Base-by-base conservation (phyloP, 106 monocot genomes). In the Apostasia ramifera region DNA sequence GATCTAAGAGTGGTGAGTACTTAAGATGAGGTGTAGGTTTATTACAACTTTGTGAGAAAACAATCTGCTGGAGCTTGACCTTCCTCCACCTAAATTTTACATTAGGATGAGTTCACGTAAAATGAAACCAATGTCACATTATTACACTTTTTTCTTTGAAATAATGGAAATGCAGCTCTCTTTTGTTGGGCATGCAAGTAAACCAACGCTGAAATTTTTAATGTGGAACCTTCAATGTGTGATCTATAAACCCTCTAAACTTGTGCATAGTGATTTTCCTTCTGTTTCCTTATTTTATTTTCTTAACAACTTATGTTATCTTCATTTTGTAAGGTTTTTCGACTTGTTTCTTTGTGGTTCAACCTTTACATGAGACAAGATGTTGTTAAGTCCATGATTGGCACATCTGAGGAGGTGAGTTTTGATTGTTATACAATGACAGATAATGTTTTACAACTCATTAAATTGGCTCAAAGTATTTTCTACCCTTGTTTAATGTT, bases 311-410 rank as follows among this genome's bases (percentile, higher is more conserved):
- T 73, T 44, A 55, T 48, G 39, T 12, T 11, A 66, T 10, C 14
- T 4, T n/a, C 14, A 10, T 62, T 39, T 59, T 40, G n/a, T 77
- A 83, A 98, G 97, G 92, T 98, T 63, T 98, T 98, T 78, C 84
- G 92, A 71, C 80, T 98, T 71, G 83, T 98, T 66, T 98, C 92
- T 11, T 74, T 98, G 59, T 98, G 97, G 97, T 98, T 98, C 71
- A 90, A 77, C 63, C 83, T 87, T 73, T 90, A 81, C 70, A 81
- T 87, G 58, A 87, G 81, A 64, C 75, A 85, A 74, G 74, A 54
- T 78, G 92, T 93, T 44, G 76, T 92, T 43, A 66, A 82, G 74
- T 77, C 81, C 52, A 93, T 98, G 97, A 51, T 77, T 40, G 77
- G 63, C 62, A 82, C 97, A 71, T 82, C 83, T 61, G 83, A 87